A percentile compares a stretch with the other conserved stretches of the same genome.
Conservation (phyloP, 345 rosid species). For the Boechera retrofracta region DNA sequence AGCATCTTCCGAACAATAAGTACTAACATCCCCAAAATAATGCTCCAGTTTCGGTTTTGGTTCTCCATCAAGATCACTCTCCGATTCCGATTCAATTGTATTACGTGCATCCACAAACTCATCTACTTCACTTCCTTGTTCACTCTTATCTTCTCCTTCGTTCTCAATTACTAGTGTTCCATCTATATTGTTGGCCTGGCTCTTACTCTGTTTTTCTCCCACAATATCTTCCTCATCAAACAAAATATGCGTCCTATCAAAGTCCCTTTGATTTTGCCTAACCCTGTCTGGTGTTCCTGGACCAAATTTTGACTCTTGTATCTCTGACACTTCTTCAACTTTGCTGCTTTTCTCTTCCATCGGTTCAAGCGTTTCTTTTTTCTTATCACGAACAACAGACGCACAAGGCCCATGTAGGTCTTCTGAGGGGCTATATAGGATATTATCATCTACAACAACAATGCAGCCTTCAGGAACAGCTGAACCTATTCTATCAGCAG, state of each 20-base stretch:
- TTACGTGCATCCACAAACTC: conserved; percentile 86
- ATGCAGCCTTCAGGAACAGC: conserved; percentile 47
- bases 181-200: conserved; percentile 60
- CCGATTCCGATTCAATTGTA: conserved; percentile 86
- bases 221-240: conserved; percentile 46
- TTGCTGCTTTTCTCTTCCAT: conserved; percentile 35
- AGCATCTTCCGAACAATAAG: conserved; percentile 44
- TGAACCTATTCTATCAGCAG: conserved; percentile 49
- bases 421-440: conserved; percentile 49
- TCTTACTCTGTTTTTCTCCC: conserved; percentile 41
- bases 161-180: conserved; percentile 56
- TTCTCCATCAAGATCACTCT: conserved; percentile 44
- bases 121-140: conserved; percentile 61
- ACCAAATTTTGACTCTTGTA: conserved; percentile 45
- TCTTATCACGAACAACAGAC: conserved; percentile 71
- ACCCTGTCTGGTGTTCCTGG: conserved; percentile 47
- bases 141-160: conserved; percentile 66
- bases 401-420: conserved; percentile 50
- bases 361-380: conserved; percentile 60
- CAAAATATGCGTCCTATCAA: conserved; percentile 29
- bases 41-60: conserved; percentile 38
- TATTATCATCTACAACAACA: conserved; percentile 46
- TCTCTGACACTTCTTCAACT: conserved; percentile 47
- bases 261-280: conserved; percentile 34
- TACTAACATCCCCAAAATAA: conserved; percentile 45